These are phyloP conservation scores for Kwoniella botswanensis DNA, from an alignment of 768 basidiomycete genomes.

Conservation along the genomic window DNA sequence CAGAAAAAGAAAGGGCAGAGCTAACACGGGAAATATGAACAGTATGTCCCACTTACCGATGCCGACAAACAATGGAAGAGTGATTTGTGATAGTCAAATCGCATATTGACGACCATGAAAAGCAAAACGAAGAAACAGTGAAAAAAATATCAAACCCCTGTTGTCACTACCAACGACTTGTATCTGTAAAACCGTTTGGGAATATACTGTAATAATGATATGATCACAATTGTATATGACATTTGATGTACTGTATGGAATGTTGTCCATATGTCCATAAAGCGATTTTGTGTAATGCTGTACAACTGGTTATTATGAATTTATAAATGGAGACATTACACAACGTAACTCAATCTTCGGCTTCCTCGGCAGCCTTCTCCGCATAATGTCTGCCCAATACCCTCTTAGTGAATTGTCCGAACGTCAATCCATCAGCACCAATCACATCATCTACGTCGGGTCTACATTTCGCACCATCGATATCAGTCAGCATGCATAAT, in stretches of 20 bases:
- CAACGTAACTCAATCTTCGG: constrained; percentile 13
- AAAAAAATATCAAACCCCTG: neutral
- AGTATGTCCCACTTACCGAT: constrained; percentile 60
- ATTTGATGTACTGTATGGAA: neutral
- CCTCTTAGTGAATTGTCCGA: constrained; percentile 86
- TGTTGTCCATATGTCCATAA: neutral
- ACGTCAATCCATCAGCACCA: constrained; percentile 70
- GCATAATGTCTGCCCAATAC: constrained; percentile 71
- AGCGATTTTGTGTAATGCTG: neutral
- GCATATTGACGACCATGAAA: neutral
- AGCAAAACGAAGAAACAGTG: neutral
- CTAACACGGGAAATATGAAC: neutral
- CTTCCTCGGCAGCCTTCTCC: constrained; percentile 16
- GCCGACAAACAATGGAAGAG: constrained; percentile 43
- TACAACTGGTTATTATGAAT: neutral
- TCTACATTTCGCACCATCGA: constrained; percentile 60
- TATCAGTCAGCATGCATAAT: too few relatives aligned
- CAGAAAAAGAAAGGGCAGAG: neutral
- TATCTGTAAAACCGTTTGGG: too few relatives aligned
- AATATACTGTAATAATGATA: too few relatives aligned
- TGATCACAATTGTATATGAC: too few relatives aligned
- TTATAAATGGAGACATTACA: too few relatives aligned
- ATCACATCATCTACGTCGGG: constrained; percentile 81
- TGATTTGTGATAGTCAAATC: neutral
- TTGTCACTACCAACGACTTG: too few relatives aligned